Base-by-base conservation (phyloP, 352 stramenopile species). In the Pythium scleroteichum region DNA sequence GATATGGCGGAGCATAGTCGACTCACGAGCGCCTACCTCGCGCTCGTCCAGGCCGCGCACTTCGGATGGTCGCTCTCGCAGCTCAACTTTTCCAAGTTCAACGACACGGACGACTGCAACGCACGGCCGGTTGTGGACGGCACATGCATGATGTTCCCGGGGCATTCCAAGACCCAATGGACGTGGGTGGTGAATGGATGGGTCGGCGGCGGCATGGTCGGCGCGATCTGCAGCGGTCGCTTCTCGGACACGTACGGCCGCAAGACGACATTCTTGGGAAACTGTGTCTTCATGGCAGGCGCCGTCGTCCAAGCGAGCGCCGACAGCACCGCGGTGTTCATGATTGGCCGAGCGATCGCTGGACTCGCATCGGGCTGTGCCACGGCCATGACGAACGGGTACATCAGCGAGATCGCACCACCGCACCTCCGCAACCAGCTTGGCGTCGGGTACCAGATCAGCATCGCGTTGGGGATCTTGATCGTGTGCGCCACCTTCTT, bases 21-120 rank as follows among this genome's bases (percentile, higher is more conserved):
- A n/a, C n/a, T n/a, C 42, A 61, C 53, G 3, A 92, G 80, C 35
- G 59, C 79, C 10, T 32, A 72, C 10, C 62, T 93, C 20, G 62
- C 67, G 40, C 46, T 87, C 27, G 46, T 91, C n/a, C 76, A 81
- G 41, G 52, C 76, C 9, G 71, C 77, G 55, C 78, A 90, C 65
- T 73, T 76, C 61, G 72, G 79, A 61, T 69, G 79, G 83, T 79
- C 76, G 9, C 75, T 79, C 2, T 76, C 73, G 9, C 83, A 93
- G 50, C 65, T 90, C 64, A 90, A 90, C 68, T 66, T 85, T 32
- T 81, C 70, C 20, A 59, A 65, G 10, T 88, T 84, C 62, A 73
- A 84, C 54, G 61, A 84, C 64, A 71, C 70, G 19, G 65, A 74
- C 14, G 68, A 69, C 29, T 90, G 81, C 61, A 68, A 70, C 39